These are phyloP conservation scores for Termitomyces bulborhizus DNA, from an alignment of 768 basidiomycete species.

Conservation along the genomic window DNA sequence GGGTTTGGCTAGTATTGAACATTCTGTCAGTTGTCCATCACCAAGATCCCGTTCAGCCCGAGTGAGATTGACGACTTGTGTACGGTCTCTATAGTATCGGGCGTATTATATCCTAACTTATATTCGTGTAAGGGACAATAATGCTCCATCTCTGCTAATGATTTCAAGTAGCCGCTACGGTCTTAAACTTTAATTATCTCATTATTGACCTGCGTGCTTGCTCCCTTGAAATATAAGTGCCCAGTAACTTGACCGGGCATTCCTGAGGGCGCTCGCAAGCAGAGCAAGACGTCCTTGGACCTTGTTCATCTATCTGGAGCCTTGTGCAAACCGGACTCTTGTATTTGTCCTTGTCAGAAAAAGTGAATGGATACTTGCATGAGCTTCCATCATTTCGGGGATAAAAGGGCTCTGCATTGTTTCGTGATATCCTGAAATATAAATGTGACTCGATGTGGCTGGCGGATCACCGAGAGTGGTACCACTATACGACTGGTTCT, in stretches of 20 bases:
- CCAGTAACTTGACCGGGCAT: not conserved
- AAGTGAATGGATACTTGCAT: too few species aligned
- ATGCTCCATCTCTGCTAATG: not conserved
- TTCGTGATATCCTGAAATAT: too few species aligned
- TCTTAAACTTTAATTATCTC: not conserved
- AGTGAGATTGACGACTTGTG: not conserved
- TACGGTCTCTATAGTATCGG: too few species aligned
- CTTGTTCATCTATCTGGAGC: not conserved
- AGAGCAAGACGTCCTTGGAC: not conserved
- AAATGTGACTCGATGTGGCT: too few species aligned
- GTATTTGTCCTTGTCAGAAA: not conserved
- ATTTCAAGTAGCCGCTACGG: not conserved
- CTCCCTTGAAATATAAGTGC: not conserved
- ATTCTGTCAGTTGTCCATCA: not conserved
- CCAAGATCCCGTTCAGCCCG: not conserved
- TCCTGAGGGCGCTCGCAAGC: not conserved
- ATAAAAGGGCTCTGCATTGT: not conserved
- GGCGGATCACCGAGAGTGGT: too few species aligned
- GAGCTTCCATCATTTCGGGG: not conserved
- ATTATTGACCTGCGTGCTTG: not conserved
- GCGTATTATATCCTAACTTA: not conserved
- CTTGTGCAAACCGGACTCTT: not conserved
- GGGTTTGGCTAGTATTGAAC: not conserved
- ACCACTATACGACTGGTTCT: too few species aligned
- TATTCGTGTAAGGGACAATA: not conserved